phyloP scores from a whole-genome alignment of 192 early-diverging fungal species.

The Rhizoclosmatium globosum region DNA sequence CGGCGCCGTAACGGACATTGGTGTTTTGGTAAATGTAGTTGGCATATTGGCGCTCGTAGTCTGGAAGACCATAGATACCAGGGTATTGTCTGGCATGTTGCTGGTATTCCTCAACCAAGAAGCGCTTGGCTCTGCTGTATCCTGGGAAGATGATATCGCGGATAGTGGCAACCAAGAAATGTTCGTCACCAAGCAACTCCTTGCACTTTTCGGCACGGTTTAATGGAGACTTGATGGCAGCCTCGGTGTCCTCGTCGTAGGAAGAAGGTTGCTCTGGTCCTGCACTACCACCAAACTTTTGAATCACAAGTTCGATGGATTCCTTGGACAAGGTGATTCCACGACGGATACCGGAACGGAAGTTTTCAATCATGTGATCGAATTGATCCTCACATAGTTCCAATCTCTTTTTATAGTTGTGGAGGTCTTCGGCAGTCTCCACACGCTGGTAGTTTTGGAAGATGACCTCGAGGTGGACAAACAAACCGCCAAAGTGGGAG shows the following conservation, averaged over 20 bases:
- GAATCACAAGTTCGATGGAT: slow-evolving; percentile 43
- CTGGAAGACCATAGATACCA: slow-evolving; percentile 46
- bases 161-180: slow-evolving; percentile 37
- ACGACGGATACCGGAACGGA: slow-evolving; percentile 33
- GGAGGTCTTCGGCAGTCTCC: slow-evolving; percentile 33
- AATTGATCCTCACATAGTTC: slow-evolving; percentile 25
- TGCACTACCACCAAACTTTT: slow-evolving; percentile 19
- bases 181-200: slow-evolving; percentile 31
- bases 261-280: slow-evolving; percentile 10
- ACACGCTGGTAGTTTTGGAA: slow-evolving; percentile 36
- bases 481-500: slow-evolving; percentile 1
- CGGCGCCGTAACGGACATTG: slow-evolving; percentile 32
- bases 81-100: slow-evolving; percentile 39
- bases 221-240: slow-evolving; percentile 19
- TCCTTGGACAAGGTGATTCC: slow-evolving; percentile 37
- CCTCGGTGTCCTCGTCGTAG: slow-evolving; percentile 20
- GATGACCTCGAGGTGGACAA: slow-evolving; percentile 29
- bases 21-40: slow-evolving; percentile 43
- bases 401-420: slow-evolving; percentile 40
- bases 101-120: slow-evolving; percentile 45
- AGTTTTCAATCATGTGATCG: slow-evolving; percentile 39
- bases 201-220: slow-evolving; percentile 30
- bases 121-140: slow-evolving; percentile 25
- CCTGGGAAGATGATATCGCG: slow-evolving; percentile 33
- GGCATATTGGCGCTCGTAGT: slow-evolving; percentile 39